Base-by-base conservation (phyloP, 2,329 filamentous ascomycete genomes). In the Colletotrichum liaoningense region DNA sequence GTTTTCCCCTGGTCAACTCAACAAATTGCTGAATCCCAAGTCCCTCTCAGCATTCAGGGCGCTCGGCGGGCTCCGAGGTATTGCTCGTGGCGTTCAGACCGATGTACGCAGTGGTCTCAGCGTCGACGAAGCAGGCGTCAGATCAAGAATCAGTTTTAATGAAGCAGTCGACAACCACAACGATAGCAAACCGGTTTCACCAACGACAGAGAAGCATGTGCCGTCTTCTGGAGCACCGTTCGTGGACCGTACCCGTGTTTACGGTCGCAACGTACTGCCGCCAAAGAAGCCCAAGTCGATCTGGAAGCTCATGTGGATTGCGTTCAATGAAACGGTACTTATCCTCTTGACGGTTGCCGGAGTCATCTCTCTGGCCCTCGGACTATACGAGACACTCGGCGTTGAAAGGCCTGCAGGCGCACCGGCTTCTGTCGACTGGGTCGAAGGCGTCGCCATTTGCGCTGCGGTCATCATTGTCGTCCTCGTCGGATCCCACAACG, bases 1-100 rank as follows among this genome's bases (percentile, higher is more conserved):
- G 2, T 95, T 93, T 77, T 89, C 91, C 0, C 92, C 92, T 0
- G 93, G 93, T 3, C 93, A 95, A 73, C 83, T 95, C 77, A 91
- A 90, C 75, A 95, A 95, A 81, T 83, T 95, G 28, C 85, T 94
- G 70, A 94, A 94, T 74, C 93, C 93, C 0, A 95, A 95, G 82
- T 94, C 88, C 75, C 83, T 94, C 70, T 85, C 88, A n/a, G 93
- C 92, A 12, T 94, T 94, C 75, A 88, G 91, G 76, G 92, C 92
- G 2, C 80, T 95, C 4, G 93, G 93, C 70, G 93, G 93, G 60
- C 80, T 95, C 16, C 82, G 84, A 22, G 93, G 93, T 2, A 81
- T 95, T 46, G 92, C 93, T 78, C 92, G 90, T 76, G 93, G 93
- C 1, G 79, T 95, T 11, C 87, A 92, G 73, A 90, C 92, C 1